These are phyloP conservation scores for Inonotus hispidus DNA, from an alignment of 1,284 basidiomycete species.

Conservation along the genomic window DNA sequence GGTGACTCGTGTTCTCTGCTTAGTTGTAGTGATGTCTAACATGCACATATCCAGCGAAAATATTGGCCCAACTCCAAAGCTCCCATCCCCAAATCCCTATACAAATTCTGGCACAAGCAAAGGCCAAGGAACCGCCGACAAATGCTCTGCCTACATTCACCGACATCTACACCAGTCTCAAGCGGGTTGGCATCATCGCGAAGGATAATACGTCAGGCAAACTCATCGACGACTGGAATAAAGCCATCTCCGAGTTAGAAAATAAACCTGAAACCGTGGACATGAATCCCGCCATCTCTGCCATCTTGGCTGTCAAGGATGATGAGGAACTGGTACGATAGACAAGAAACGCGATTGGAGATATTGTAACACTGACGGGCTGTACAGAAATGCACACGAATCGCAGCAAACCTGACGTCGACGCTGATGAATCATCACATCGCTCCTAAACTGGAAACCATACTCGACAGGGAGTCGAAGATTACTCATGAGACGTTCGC, in stretches of 20 bases:
- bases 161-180: slow-evolving; percentile 47
- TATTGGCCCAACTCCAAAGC: slow-evolving; percentile 64
- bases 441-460: slow-evolving; percentile 82
- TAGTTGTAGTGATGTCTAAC: not conserved
- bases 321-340: slow-evolving; percentile 79
- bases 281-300: slow-evolving; percentile 70
- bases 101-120: slow-evolving; percentile 65
- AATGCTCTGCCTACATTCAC: slow-evolving; percentile 64
- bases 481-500: slow-evolving; percentile 86
- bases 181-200: slow-evolving; percentile 61
- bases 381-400: slow-evolving; percentile 68
- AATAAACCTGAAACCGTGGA: slow-evolving; percentile 73
- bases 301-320: slow-evolving; percentile 85
- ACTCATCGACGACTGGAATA: slow-evolving; percentile 76
- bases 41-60: slow-evolving; percentile 51
- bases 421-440: slow-evolving; percentile 86
- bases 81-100: slow-evolving; percentile 49
- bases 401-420: slow-evolving; percentile 76
- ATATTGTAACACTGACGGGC: slow-evolving; percentile 2
- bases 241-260: slow-evolving; percentile 44
- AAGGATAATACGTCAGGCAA: slow-evolving; percentile 83
- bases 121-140: slow-evolving; percentile 66
- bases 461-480: slow-evolving; percentile 88
- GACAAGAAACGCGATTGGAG: slow-evolving; percentile 16
- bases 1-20: slow-evolving; percentile 41